Conservation (phyloP, 78 protist species). For the Dictyostelium citrinum region DNA sequence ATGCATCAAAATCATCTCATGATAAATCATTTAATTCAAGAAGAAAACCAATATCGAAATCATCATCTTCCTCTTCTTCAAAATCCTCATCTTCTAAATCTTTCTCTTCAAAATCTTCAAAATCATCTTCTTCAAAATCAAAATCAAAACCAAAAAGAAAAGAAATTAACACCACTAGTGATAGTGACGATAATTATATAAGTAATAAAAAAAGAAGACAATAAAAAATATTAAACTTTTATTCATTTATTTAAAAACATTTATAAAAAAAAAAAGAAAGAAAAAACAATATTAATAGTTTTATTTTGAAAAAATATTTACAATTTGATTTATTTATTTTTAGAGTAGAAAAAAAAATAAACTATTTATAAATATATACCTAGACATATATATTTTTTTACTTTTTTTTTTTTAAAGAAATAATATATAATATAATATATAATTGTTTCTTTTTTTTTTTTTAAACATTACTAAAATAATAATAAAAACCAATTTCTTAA, state of each 20-base stretch:
- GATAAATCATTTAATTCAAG: neutral
- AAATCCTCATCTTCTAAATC: neutral
- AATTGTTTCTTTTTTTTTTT: neutral
- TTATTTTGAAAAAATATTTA: too few relatives aligned
- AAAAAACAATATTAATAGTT: neutral
- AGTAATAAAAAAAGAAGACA: neutral
- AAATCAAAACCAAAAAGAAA: neutral
- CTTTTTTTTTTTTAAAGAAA: neutral
- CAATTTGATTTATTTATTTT: too few relatives aligned
- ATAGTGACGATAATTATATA: neutral
- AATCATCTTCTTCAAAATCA: neutral
- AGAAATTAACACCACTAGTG: neutral
- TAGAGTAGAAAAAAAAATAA: too few relatives aligned
- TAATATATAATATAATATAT: too few relatives aligned
- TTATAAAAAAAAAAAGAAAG: too few relatives aligned
- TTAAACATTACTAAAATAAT: neutral
- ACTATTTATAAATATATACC: too few relatives aligned
- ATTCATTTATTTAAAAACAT: too few relatives aligned
- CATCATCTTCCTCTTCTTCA: neutral
- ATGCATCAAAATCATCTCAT: neutral
- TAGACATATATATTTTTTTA: neutral
- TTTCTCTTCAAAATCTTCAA: neutral
- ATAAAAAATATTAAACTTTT: neutral
- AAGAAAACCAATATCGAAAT: slow-evolving; percentile 3
- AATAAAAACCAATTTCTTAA: slow-evolving; percentile 27